These are phyloP conservation scores for Taiozyma sp. DNA, from an alignment of 1,139 yeast species.

Conservation along the genomic window DNA sequence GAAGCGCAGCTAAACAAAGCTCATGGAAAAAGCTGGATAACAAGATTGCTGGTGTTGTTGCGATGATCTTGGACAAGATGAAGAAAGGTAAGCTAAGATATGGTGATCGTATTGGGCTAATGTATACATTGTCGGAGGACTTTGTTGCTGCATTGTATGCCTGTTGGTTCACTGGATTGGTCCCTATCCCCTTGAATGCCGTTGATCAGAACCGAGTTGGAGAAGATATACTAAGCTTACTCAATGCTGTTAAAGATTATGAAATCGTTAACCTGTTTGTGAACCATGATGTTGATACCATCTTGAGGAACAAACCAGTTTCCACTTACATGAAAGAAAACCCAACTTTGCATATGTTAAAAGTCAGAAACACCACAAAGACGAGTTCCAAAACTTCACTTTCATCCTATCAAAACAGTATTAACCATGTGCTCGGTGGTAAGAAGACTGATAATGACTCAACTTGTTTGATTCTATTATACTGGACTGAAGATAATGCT, in stretches of 20 bases:
- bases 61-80: conserved; percentile 44
- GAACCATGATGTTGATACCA: conserved; percentile 69
- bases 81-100: conserved; percentile 49
- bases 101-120: conserved; percentile 71
- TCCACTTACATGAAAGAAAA: conserved; percentile 57
- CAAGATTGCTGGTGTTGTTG: conserved; percentile 67
- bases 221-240: conserved; percentile 71
- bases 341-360: conserved; percentile 35
- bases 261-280: conserved; percentile 68
- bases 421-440: conserved; percentile 37
- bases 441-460: conserved; percentile 32
- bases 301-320: conserved; percentile 65
- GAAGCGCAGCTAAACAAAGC: conserved; percentile 36
- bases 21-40: conserved; percentile 86
- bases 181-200: conserved; percentile 77
- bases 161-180: conserved; percentile 75
- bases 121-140: conserved; percentile 87
- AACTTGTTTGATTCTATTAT: conserved; percentile 54
- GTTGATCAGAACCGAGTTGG: conserved; percentile 62
- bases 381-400: conserved; percentile 52
- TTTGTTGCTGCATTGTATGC: conserved; percentile 81
- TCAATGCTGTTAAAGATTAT: conserved; percentile 63
- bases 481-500: conserved; percentile 69
- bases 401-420: conserved; percentile 34
- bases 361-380: conserved; percentile 62